phyloP scores from a whole-genome alignment of 331 rosid genomes.

The Phaseolus coccineus region DNA sequence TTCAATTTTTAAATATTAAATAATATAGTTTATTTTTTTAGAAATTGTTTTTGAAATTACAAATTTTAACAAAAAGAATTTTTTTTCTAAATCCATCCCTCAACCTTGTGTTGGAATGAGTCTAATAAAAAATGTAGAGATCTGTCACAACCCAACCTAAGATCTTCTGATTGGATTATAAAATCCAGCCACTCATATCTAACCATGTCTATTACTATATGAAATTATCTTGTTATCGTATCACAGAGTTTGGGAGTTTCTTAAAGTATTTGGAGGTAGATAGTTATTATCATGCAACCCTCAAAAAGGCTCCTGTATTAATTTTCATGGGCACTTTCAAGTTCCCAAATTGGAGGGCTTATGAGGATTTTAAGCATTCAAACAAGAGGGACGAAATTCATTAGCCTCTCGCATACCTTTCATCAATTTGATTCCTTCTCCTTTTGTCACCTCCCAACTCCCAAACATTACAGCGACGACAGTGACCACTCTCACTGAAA shows the following conservation, averaged over 20 bases:
- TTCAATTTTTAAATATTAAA: too few species aligned
- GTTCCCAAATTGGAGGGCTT: conserved; percentile 5
- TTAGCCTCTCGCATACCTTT: neutral
- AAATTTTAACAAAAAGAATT: too few species aligned
- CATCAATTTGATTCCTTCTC: neutral
- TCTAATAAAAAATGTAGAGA: too few species aligned
- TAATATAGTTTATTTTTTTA: too few species aligned
- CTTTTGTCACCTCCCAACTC: neutral
- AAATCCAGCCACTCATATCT: too few species aligned
- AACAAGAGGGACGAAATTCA: conserved; percentile 5
- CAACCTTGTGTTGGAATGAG: too few species aligned
- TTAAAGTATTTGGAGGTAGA: neutral
- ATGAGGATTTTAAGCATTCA: conserved; percentile 13
- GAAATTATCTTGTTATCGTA: neutral
- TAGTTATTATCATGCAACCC: neutral
- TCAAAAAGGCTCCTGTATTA: neutral
- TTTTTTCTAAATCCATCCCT: too few species aligned
- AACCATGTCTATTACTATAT: too few species aligned
- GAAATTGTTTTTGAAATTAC: too few species aligned
- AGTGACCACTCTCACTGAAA: neutral
- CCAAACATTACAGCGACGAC: neutral
- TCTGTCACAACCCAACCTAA: too few species aligned
- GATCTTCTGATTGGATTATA: too few species aligned
- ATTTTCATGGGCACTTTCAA: neutral
- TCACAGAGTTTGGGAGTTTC: neutral